Conservation (phyloP, 176 grass and related monocot species). For the Carex scoparia region DNA sequence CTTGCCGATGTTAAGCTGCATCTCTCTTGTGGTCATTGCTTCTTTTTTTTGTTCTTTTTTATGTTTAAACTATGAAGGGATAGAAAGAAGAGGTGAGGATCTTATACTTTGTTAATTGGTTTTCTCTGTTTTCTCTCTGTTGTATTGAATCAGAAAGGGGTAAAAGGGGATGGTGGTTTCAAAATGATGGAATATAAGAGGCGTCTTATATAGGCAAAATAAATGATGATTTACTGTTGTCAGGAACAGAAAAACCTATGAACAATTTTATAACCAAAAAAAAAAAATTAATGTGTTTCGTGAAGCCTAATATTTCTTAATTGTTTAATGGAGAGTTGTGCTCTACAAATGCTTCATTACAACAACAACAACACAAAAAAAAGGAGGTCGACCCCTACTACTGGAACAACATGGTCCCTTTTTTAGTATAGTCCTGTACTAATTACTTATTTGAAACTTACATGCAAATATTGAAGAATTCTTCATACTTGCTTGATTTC, state of each 20-base stretch:
- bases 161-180: background rate
- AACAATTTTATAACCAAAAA: background rate
- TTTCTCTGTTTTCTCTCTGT: too few species aligned
- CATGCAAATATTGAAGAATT: background rate
- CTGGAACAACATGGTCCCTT: background rate
- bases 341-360: background rate
- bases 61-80: background rate
- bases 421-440: background rate
- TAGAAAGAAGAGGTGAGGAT: background rate
- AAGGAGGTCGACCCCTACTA: background rate
- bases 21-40: background rate
- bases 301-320: background rate
- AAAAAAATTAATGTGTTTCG: background rate
- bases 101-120: background rate
- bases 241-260: background rate
- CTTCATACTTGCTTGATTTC: background rate
- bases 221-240: background rate
- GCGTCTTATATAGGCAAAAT: background rate
- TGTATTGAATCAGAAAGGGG: background rate
- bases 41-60: background rate
- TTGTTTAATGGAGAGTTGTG: constrained; percentile 8
- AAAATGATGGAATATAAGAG: background rate
- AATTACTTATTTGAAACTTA: background rate
- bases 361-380: too few species aligned
- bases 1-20: constrained; percentile 2